Evolutionary conservation across 106 monocot species (phyloP).

Genomic region (Phalaenopsis equestris): DNA sequence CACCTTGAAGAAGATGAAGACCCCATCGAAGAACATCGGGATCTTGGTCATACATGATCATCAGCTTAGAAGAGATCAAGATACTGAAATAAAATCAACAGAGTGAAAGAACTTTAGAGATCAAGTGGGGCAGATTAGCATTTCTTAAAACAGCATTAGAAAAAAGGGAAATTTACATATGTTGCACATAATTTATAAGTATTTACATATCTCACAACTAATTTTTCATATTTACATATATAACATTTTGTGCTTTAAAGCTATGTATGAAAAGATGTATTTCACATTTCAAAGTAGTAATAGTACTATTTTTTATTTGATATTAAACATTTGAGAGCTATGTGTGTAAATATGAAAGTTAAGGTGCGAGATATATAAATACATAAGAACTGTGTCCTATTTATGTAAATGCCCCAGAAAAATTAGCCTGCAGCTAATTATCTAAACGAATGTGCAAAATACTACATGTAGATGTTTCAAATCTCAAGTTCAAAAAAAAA

Average conservation of each 20-base stretch:
- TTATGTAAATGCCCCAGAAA: neutral
- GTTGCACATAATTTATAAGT: too few relatives aligned
- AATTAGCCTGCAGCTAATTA: neutral
- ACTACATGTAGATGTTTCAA: neutral
- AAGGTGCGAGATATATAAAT: too few relatives aligned
- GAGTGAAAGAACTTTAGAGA: slow-evolving; percentile 1
- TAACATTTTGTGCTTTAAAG: neutral
- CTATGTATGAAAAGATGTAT: too few relatives aligned
- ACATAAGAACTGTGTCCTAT: too few relatives aligned
- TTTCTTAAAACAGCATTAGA: neutral
- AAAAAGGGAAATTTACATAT: neutral
- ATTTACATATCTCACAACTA: too few relatives aligned
- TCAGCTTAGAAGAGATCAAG: slow-evolving; percentile 11
- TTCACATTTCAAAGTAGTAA: too few relatives aligned
- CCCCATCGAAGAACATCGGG: slow-evolving; percentile 80
- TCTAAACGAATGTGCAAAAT: neutral
- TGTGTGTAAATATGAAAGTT: too few relatives aligned
- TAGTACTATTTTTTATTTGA: too few relatives aligned
- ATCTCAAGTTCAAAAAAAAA: neutral
- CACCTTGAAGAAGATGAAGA: slow-evolving; percentile 60
- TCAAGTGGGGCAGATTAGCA: slow-evolving; percentile 5
- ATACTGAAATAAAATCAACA: neutral
- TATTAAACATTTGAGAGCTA: too few relatives aligned
- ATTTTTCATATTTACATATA: too few relatives aligned
- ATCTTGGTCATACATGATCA: slow-evolving; percentile 65